phyloP scores from a whole-genome alignment of 2,329 filamentous ascomycete species.

The Mariannaea elegans region DNA sequence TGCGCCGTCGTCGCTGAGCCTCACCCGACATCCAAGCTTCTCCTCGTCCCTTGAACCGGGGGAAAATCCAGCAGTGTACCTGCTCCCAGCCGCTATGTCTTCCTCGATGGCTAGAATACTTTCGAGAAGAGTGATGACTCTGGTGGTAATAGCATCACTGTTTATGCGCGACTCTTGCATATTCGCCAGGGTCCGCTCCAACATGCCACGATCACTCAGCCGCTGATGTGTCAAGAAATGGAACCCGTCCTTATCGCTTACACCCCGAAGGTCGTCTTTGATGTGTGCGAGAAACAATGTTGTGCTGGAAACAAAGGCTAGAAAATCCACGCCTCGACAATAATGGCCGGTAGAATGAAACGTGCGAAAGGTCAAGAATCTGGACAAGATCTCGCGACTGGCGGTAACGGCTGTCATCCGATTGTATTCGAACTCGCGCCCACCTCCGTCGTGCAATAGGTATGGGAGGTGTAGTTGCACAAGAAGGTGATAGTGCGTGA shows the following conservation, averaged over 20 bases:
- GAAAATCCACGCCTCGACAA: slow-evolving; percentile 58
- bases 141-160: slow-evolving; percentile 50
- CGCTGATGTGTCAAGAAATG: slow-evolving; percentile 53
- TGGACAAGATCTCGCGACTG: slow-evolving; percentile 58
- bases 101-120: slow-evolving; percentile 54
- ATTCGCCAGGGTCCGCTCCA: slow-evolving; percentile 47
- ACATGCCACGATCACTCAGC: slow-evolving; percentile 50
- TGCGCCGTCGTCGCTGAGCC: slow-evolving; percentile 6
- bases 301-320: slow-evolving; percentile 58
- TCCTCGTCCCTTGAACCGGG: slow-evolving; percentile 24
- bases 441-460: slow-evolving; percentile 52
- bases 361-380: slow-evolving; percentile 55
- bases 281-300: slow-evolving; percentile 59
- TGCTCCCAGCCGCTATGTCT: slow-evolving; percentile 40
- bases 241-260: slow-evolving; percentile 22
- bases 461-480: slow-evolving; percentile 64
- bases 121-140: slow-evolving; percentile 51
- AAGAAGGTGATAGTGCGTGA: slow-evolving; percentile 60
- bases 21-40: slow-evolving; percentile 33
- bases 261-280: slow-evolving; percentile 36
- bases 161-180: slow-evolving; percentile 46
- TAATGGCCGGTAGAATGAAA: slow-evolving; percentile 51
- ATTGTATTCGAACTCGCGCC: slow-evolving; percentile 54
- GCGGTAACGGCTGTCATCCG: slow-evolving; percentile 54
- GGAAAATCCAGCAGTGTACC: slow-evolving; percentile 35